Conservation (phyloP, 2,329 filamentous ascomycete species). For the Aspergillus versicolor region DNA sequence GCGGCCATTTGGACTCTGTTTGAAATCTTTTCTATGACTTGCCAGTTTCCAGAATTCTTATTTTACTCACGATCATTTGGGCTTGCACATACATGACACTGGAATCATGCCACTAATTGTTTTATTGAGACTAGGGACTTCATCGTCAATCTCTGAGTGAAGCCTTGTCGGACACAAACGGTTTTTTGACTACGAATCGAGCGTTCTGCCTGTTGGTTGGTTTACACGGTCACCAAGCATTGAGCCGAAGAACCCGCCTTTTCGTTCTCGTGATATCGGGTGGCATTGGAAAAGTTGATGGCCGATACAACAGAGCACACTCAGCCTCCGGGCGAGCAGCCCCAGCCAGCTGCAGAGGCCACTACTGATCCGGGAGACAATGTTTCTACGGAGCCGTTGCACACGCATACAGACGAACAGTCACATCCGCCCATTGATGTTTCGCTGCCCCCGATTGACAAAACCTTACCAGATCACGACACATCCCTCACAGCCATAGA, state of each 20-base stretch:
- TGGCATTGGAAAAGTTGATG: constrained; percentile 17
- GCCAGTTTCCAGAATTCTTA: not conserved
- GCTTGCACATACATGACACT: not conserved
- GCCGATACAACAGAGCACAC: constrained; percentile 21
- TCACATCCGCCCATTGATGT: constrained; percentile 20
- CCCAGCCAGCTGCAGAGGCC: constrained; percentile 16
- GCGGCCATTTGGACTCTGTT: no score
- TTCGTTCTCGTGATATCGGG: not conserved
- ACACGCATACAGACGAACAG: constrained; percentile 1
- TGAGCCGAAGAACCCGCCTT: not conserved
- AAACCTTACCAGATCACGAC: constrained; percentile 27
- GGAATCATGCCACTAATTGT: constrained; percentile 14
- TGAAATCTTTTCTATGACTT: not conserved
- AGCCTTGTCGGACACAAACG: not conserved
- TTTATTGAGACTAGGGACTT: constrained; percentile 12
- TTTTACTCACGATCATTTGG: not conserved
- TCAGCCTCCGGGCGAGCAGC: constrained; percentile 20
- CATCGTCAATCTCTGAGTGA: constrained; percentile 5
- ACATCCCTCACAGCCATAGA: constrained; percentile 27
- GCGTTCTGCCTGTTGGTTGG: not conserved
- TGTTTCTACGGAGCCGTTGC: not conserved
- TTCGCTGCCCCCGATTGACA: constrained; percentile 27
- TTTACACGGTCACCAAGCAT: not conserved
- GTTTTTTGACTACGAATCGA: not conserved
- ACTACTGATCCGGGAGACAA: constrained; percentile 12